Evolutionary conservation across 176 grass and related monocot species (phyloP).

Genomic region (Musa troglodytarum): DNA sequence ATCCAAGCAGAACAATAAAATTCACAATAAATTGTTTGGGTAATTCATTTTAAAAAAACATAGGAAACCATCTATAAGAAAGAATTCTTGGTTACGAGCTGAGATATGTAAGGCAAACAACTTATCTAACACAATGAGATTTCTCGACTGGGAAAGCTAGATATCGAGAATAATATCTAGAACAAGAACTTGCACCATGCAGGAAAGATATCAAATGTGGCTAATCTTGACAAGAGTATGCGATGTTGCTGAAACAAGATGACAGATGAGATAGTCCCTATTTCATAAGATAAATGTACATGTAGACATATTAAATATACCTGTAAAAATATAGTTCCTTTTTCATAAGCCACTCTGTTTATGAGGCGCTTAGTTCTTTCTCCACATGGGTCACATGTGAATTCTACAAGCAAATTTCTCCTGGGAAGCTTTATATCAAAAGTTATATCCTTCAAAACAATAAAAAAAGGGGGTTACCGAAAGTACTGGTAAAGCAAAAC

Average conservation of each 20-base stretch:
- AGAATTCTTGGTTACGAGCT: constrained; percentile 10
- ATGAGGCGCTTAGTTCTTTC: constrained; percentile 69
- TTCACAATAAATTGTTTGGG: too few relatives aligned
- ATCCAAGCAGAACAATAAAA: too few relatives aligned
- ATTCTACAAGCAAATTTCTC: constrained; percentile 85
- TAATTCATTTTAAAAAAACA: too few relatives aligned
- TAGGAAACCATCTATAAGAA: not conserved
- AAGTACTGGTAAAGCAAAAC: too few relatives aligned
- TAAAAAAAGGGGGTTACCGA: too few relatives aligned
- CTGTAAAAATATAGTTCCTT: constrained; percentile 88
- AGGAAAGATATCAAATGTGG: too few relatives aligned
- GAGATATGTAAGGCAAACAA: not conserved
- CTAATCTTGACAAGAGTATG: not conserved
- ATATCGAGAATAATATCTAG: too few relatives aligned
- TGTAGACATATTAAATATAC: constrained; percentile 15
- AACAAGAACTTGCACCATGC: too few relatives aligned
- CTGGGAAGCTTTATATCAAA: constrained; percentile 76
- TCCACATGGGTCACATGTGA: constrained; percentile 85
- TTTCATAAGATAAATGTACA: not conserved
- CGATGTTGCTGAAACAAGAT: not conserved
- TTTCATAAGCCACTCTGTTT: constrained; percentile 79
- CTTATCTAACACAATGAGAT: too few relatives aligned
- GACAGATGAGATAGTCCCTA: not conserved
- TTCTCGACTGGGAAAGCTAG: too few relatives aligned
- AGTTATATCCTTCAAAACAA: constrained; percentile 30